Evolutionary conservation across 805 yeast genomes (phyloP), one percentile per base, ranked within the genome.

Genomic region (Blastobotrys terrestris): DNA sequence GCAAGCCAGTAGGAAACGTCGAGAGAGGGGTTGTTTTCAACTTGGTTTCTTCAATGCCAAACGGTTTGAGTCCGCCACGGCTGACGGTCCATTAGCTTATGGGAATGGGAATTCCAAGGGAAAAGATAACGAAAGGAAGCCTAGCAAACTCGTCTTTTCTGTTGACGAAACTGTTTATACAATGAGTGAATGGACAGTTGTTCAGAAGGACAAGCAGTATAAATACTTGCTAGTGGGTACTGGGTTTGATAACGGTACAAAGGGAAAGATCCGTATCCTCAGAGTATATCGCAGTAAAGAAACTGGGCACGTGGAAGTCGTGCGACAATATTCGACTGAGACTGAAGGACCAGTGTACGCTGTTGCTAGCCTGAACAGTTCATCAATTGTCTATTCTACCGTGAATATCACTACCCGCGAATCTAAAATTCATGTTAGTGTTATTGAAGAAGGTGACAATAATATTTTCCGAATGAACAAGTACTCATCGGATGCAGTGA

Each of bases 191-290:
- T 57, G 60, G 60, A 20, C 26, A 3, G 40, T 55, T n/a, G 31
- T 20, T 7, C 45, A 46, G 13, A 20, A 44, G 8, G 51, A 47
- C 19, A 46, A 39, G 31, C 31, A 26, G 20, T 57, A 57, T 44
- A 41, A 48, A 19, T 57, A 48, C 22, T 45, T 57, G 14, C 51
- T 55, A 2, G 46, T 57, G 15, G 60, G 60, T 14, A 46, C 56
- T 2, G 47, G 54, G 3, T 11, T 14, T 5, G 50, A 31, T 4
- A 18, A 14, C 14, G 31, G 43, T 13, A 14, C 51, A 4, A 35
- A 35, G 8, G 58, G 56, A 31, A 52, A 22, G 39, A 19, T 56
- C 3, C 49, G 51, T 2, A 41, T 55, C 15, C 42, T 56, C 16
- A 35, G 60, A 18, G 50, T 56, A 22, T 31, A 50, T 13, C 41